Evolutionary conservation across 208 protist species (phyloP), one percentile per base, ranked within the genome.

Genomic region (Leishmania guyanensis): DNA sequence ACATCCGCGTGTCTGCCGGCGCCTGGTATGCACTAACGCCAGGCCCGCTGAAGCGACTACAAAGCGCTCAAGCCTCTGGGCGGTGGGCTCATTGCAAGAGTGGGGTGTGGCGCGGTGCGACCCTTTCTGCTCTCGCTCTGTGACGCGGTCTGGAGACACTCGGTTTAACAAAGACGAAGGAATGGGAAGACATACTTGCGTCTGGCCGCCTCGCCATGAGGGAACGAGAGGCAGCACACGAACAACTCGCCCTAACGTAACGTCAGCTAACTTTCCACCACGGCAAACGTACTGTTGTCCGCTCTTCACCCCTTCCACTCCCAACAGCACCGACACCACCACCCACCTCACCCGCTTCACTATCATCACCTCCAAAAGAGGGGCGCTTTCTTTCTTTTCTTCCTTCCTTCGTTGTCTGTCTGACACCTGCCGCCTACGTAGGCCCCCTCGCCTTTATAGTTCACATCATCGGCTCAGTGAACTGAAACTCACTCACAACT

Each of bases 1-100:
- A 78, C 66, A 82, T 77, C 22, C 43, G 75, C 39, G 66, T 86
- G 72, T 90, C 86, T 72, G 84, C 86, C 58, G 79, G 84, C 53
- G 76, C 82, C 43, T 84, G 84, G 64, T 90, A 90, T 78, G 74
- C 69, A 9, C 78, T 87, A 46, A 60, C 71, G 10, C 66, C 85
- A 14, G 82, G 81, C 64, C 77, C 71, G 17, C 82, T 80, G 6
- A 48, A 50, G 70, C n/a, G 29, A 8, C 46, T 85, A 1, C 83
- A 77, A 29, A 81, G 75, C 43, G 14, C 74, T 90, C 39, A 79
- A 79, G 26, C 83, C 86, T 0, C n/a, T 81, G 29, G 86, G 86
- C 48, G 86, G 86, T 22, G 65, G 86, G 20, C 6, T 71, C 5
- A 65, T 87, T 76, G 82, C 86, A 71, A 70, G 20, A 3, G 86